These are phyloP conservation scores for Adansonia rubrostipa DNA, from an alignment of 441 rosid species.

Conservation along the genomic window DNA sequence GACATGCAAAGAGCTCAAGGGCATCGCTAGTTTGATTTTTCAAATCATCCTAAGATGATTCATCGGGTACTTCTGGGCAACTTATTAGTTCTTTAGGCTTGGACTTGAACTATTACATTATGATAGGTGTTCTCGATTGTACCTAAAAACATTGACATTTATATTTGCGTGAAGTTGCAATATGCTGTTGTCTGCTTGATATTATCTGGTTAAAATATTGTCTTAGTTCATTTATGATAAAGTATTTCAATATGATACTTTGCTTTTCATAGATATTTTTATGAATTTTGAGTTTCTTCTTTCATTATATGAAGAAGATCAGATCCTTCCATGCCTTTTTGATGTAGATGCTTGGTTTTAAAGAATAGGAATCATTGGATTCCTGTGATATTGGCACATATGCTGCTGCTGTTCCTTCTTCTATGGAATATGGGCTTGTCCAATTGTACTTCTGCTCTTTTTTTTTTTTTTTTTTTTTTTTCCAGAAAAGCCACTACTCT, in stretches of 20 bases:
- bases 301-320: conserved; percentile 17
- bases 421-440: not conserved
- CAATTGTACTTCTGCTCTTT: not conserved
- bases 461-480: not conserved
- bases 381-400: not conserved
- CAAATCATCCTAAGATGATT: conserved; percentile 36
- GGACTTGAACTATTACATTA: conserved; percentile 32
- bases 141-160: conserved; percentile 34
- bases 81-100: conserved; percentile 37
- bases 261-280: not conserved
- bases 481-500: not conserved
- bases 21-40: conserved; percentile 52
- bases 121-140: conserved; percentile 38
- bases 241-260: conserved; percentile 9
- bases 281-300: not conserved
- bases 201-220: conserved; percentile 23
- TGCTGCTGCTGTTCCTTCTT: not conserved
- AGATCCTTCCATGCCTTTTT: conserved; percentile 13
- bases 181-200: conserved; percentile 27
- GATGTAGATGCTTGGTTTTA: conserved; percentile 23
- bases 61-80: conserved; percentile 46
- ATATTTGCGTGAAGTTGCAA: conserved; percentile 27
- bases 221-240: conserved; percentile 20
- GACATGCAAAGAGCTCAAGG: conserved; percentile 76
- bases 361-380: conserved; percentile 13